Evolutionary conservation across 345 rosid species (phyloP).

Genomic region (Psidium guajava): DNA sequence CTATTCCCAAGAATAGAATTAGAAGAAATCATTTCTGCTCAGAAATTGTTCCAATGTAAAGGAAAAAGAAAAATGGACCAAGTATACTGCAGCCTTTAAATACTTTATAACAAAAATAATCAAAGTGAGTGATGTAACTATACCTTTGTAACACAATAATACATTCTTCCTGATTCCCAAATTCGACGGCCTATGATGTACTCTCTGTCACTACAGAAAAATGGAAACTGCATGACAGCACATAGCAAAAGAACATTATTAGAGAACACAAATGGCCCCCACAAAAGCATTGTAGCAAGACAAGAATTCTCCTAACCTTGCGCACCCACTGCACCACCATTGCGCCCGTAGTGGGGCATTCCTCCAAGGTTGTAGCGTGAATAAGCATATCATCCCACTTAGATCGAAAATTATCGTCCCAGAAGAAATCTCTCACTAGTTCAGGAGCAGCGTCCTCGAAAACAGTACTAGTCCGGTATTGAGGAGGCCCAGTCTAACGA

Average conservation of each 20-base stretch:
- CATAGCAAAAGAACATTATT: not conserved
- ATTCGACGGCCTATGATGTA: slow-evolving; percentile 91
- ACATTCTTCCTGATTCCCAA: slow-evolving; percentile 72
- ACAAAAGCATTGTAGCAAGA: not conserved
- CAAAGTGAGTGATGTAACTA: not conserved
- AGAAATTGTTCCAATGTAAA: not conserved
- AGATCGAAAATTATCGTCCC: slow-evolving; percentile 82
- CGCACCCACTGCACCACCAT: slow-evolving; percentile 91
- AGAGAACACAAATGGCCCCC: not conserved
- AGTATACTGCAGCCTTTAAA: not conserved
- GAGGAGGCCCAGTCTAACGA: slow-evolving; percentile 75
- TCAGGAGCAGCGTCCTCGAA: slow-evolving; percentile 90
- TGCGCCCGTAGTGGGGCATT: slow-evolving; percentile 63
- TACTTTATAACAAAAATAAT: not conserved
- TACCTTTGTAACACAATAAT: slow-evolving; percentile 94
- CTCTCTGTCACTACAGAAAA: slow-evolving; percentile 95
- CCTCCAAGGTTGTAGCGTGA: slow-evolving; percentile 46
- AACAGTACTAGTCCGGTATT: slow-evolving; percentile 76
- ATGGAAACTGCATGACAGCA: slow-evolving; percentile 64
- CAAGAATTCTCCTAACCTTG: slow-evolving; percentile 37
- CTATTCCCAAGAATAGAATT: no score
- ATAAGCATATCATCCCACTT: slow-evolving; percentile 93
- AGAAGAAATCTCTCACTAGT: slow-evolving; percentile 84
- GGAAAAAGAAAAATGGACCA: not conserved
- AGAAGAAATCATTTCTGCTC: no score